Evolutionary conservation across 2,329 filamentous ascomycete species (phyloP).

Genomic region (Phialemonium atrogriseum): DNA sequence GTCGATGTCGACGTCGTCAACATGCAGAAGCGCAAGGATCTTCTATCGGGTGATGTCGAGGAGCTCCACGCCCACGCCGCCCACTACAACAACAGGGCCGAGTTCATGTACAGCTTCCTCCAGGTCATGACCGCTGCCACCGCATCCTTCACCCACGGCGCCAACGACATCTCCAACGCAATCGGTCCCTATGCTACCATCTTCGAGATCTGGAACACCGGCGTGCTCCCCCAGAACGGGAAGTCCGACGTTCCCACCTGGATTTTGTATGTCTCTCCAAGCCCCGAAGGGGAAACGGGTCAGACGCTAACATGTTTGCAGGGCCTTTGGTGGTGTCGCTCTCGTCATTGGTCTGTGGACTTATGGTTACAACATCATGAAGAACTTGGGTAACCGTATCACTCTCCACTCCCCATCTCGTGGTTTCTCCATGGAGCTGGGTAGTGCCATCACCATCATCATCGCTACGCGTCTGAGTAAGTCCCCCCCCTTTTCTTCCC

Average conservation of each 20-base stretch:
- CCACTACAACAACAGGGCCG: slow-evolving; percentile 54
- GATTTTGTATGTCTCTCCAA: no score
- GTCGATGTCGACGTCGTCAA: slow-evolving; percentile 32
- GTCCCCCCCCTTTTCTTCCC: slow-evolving; percentile 10
- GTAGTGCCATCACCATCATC: slow-evolving; percentile 53
- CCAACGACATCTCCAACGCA: slow-evolving; percentile 58
- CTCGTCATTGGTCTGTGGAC: slow-evolving; percentile 48
- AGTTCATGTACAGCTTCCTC: slow-evolving; percentile 53
- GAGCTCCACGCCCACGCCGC: slow-evolving; percentile 47
- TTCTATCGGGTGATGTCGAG: slow-evolving; percentile 43
- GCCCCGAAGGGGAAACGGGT: no score
- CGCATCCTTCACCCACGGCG: slow-evolving; percentile 57
- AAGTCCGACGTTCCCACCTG: slow-evolving; percentile 48
- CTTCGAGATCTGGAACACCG: slow-evolving; percentile 49
- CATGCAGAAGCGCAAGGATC: slow-evolving; percentile 24
- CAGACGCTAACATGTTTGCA: no score
- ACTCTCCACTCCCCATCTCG: slow-evolving; percentile 48
- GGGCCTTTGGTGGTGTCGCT: slow-evolving; percentile 20
- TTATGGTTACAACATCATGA: slow-evolving; percentile 58
- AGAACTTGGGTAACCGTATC: slow-evolving; percentile 47
- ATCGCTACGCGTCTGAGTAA: slow-evolving; percentile 51
- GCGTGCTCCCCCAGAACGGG: slow-evolving; percentile 26
- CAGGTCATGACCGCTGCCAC: slow-evolving; percentile 54
- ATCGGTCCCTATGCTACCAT: slow-evolving; percentile 56
- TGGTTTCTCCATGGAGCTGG: slow-evolving; percentile 50